Conservation (phyloP, 176 grass and related monocot genomes). For the Bolboschoenus planiculmis region DNA sequence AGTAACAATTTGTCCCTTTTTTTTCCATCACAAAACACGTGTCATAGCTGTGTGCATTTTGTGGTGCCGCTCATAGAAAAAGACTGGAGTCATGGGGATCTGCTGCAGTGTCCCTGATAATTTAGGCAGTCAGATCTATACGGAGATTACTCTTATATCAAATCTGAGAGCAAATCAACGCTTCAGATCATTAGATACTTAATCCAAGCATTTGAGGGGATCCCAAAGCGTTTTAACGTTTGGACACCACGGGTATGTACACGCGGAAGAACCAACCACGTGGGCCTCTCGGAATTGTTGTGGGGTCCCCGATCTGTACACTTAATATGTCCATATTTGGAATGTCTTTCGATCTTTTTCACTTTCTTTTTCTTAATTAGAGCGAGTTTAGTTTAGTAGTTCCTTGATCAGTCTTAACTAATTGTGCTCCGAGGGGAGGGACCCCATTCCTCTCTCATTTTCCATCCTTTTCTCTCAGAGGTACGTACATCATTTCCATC, state of each 20-base stretch:
- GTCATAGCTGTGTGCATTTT: neutral
- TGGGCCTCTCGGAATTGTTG: neutral
- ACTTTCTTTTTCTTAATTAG: neutral
- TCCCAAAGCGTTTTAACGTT: neutral
- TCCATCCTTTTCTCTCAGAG: neutral
- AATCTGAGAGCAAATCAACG: neutral
- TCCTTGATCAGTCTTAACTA: too few relatives aligned
- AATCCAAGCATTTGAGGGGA: neutral
- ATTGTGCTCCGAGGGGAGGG: neutral
- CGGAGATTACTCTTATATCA: neutral
- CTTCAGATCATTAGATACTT: neutral
- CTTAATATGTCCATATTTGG: constrained; percentile 16
- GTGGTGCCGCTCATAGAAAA: constrained; percentile 3
- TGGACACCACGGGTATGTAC: neutral
- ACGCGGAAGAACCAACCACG: neutral
- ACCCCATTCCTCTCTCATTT: neutral
- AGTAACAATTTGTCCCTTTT: neutral
- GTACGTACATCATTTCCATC: neutral
- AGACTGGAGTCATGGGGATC: neutral
- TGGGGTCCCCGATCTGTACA: neutral
- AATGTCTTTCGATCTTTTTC: neutral
- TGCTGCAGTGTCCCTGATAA: neutral
- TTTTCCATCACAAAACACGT: neutral
- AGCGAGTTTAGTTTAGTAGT: too few relatives aligned
- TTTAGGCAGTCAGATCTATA: neutral